Evolutionary conservation across 306 rosid genomes (phyloP), one percentile per base, ranked within the genome.

Genomic region (Notholithocarpus densiflorus): DNA sequence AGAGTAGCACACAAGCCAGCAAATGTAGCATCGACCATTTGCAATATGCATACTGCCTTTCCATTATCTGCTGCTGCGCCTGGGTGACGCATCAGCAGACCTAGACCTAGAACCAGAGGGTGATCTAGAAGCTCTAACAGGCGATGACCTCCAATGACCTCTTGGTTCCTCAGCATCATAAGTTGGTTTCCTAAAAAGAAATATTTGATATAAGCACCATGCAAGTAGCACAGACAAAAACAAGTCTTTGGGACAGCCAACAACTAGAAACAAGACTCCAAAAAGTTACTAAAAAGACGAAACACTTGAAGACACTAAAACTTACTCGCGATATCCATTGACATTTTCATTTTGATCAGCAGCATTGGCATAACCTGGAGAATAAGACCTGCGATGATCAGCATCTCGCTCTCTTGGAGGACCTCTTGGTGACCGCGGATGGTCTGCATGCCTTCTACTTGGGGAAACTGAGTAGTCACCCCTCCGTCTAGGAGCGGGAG

Each of bases 401-500:
- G 52, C 93, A 40, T 85, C 94, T 77, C 89, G 91, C 84, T 85
- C 96, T 64, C 64, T 74, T 21, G 90, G 87, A 72, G 86, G 91
- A 80, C 90, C 92, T 81, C 97, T 88, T 14, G 98, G 93, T 37
- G 97, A 94, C 75, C 95, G 79, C 21, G 94, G 93, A 60, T 88
- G 94, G 51, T 86, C 96, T 54, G 80, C 84, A 19, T 82, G 97
- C 80, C 94, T 84, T 69, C 89, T 85, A 77, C 84, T 81, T 51
- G 98, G 98, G 73, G 98, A 95, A 77, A 84, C 80, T 79, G 97
- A 89, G 78, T 91, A 90, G 73, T 93, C 97, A 62, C 82, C 82
- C 21, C 87, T 92, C 60, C 92, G 82, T 81, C 97, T 93, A 14
- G 96, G 97, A 27, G 87, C 91, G 81, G 99, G 99, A 82, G 99